phyloP scores from a whole-genome alignment of 2,329 filamentous ascomycete genomes.

The Sclerotinia borealis region DNA sequence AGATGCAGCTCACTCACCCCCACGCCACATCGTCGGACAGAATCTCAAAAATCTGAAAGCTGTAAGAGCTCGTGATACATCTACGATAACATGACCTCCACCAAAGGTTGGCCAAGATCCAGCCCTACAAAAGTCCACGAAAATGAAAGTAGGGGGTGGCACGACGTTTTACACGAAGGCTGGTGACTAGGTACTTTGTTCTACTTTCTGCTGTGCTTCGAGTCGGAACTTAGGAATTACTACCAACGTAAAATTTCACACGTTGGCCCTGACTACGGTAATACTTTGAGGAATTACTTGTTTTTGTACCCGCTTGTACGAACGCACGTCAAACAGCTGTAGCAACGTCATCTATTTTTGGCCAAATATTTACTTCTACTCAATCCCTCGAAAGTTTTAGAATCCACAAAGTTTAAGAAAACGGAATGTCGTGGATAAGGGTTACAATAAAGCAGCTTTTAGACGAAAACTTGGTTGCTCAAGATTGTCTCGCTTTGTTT shows the following conservation, averaged over 20 bases:
- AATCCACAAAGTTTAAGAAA: background rate
- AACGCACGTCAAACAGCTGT: background rate
- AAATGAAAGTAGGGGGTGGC: background rate
- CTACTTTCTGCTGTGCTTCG: background rate
- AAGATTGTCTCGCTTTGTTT: background rate
- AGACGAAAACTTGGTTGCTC: background rate
- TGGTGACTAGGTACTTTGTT: background rate
- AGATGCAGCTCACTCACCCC: background rate
- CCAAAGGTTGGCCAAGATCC: background rate
- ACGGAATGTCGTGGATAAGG: background rate
- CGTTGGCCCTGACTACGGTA: background rate
- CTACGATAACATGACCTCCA: background rate
- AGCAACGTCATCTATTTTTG: background rate
- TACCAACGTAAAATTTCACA: background rate
- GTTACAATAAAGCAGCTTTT: background rate
- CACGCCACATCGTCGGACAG: background rate
- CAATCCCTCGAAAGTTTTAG: background rate
- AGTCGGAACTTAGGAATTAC: slow-evolving; percentile 1
- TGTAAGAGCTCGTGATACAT: background rate
- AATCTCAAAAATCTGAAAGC: background rate
- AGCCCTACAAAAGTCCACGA: background rate
- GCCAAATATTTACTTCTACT: background rate
- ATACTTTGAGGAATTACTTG: background rate
- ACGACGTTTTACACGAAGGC: background rate
- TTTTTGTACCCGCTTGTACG: background rate